Evolutionary conservation across 768 basidiomycete genomes (phyloP), one percentile per base, ranked within the genome.

Genomic region (Cystobasidium ongulense): DNA sequence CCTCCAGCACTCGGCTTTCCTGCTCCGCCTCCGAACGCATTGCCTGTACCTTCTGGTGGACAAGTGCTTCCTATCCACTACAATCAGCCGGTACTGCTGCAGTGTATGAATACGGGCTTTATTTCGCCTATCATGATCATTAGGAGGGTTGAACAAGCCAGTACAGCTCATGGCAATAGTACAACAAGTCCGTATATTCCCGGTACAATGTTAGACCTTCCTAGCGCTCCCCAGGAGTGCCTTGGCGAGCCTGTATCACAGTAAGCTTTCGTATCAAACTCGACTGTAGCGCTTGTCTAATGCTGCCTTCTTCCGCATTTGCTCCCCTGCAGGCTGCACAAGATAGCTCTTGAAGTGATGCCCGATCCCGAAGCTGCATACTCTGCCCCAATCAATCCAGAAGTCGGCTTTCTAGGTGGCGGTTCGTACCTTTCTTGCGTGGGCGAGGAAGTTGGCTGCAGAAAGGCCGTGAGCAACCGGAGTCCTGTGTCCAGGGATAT

Each of bases 201-300:
- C 87, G 88, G 65, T 53, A 23, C 59, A 59, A 57, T 1, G 87
- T 91, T 36, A 87, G 89, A 92, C 79, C 88, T 90, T 76, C 91
- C 87, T 80, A 92, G 90, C 78, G 81, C 87, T 0, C 86, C 87
- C 5, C 91, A 91, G 29, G 94, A 97, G 81, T 88, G 90, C 2
- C 90, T 90, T 75, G 92, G 92, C 1, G 94, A 97, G 78, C 89
- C 92, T 17, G 93, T 98, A 52, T 92, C 92, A 25, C 94, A 97
- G 79, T 67, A 53, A 67, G 65, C 21, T 27, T 11, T 10, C 57
- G 27, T 31, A 10, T 15, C 46, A n/a, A 41, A 41, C 39, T 39
- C 17, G 39, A 39, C 8, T 17, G 39, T 39, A 39, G n/a, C n/a
- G n/a, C n/a, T 21, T 50, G 46, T 4, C 46, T 50, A 41, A 41